Conservation (phyloP, 306 rosid genomes). For the Neltuma alba region DNA sequence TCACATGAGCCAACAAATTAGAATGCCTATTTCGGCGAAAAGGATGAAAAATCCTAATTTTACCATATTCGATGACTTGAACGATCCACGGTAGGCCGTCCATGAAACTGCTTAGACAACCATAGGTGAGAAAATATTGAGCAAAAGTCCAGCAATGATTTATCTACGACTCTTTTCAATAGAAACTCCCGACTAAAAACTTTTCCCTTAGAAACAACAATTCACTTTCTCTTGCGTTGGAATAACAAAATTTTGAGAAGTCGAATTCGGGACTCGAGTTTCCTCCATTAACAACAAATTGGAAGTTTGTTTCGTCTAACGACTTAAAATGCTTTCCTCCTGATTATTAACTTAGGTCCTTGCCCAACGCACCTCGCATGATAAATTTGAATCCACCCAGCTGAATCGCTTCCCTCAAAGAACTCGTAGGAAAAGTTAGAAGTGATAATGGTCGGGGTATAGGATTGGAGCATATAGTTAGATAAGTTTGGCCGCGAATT, state of each 20-base stretch:
- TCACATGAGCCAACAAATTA: not conserved
- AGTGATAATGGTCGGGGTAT: not conserved
- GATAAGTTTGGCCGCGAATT: not conserved
- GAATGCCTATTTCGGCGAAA: not conserved
- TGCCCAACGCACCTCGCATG: not conserved
- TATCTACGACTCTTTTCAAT: not conserved
- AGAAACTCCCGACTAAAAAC: not conserved
- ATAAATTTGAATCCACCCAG: not conserved
- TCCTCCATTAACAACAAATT: not conserved
- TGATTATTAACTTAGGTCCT: not conserved
- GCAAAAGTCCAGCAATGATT: not conserved
- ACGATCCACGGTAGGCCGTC: not conserved
- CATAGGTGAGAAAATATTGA: not conserved
- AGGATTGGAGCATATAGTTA: not conserved
- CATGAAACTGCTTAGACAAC: not conserved
- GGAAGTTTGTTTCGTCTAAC: not conserved
- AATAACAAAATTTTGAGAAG: not conserved
- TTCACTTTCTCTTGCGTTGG: not conserved
- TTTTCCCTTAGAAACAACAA: not conserved
- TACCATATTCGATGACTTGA: not conserved
- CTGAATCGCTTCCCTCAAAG: not conserved
- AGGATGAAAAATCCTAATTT: not conserved
- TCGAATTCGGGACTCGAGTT: not conserved
- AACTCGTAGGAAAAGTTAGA: not conserved
- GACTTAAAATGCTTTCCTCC: not conserved